Percentiles rank a stretch among this genome's conserved stretches.
phyloP scores from a whole-genome alignment of 768 basidiomycete genomes.

The Boletus vinaceobasis region DNA sequence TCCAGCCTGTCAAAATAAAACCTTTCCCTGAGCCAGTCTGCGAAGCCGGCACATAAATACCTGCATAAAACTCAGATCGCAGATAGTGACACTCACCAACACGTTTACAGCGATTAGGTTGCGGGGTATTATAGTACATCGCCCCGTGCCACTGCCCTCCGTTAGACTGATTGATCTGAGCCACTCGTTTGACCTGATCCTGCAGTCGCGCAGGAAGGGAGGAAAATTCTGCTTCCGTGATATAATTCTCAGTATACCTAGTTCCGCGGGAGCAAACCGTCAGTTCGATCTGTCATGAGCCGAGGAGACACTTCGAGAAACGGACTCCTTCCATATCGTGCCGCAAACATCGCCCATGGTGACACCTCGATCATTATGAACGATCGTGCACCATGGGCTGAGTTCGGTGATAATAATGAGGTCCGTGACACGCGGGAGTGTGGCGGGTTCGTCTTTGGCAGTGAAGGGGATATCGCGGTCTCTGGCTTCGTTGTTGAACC shows the following conservation, averaged over 20 bases:
- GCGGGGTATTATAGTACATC: conserved; percentile 46
- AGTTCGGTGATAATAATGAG: conserved; percentile 56
- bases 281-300: background rate
- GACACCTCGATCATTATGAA: conserved; percentile 69
- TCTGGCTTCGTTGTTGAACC: conserved; percentile 57
- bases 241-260: conserved; percentile 67
- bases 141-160: conserved; percentile 36
- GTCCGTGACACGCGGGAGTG: conserved; percentile 60
- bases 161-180: conserved; percentile 36
- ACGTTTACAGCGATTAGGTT: conserved; percentile 52
- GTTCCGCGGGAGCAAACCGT: conserved; percentile 9
- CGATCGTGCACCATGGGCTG: conserved; percentile 77
- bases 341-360: conserved; percentile 74
- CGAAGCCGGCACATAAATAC: background rate
- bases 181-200: conserved; percentile 66
- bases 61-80: background rate
- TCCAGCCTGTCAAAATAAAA: conserved; percentile 64
- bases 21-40: conserved; percentile 78
- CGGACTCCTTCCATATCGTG: conserved; percentile 74
- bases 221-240: conserved; percentile 64
- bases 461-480: conserved; percentile 56
- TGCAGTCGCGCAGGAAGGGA: conserved; percentile 61
- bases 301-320: conserved; percentile 5
- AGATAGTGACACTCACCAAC: conserved; percentile 48
- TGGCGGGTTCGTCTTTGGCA: conserved; percentile 61